phyloP scores from a whole-genome alignment of 108 stramenopile species.

The Cyclotella sp. region DNA sequence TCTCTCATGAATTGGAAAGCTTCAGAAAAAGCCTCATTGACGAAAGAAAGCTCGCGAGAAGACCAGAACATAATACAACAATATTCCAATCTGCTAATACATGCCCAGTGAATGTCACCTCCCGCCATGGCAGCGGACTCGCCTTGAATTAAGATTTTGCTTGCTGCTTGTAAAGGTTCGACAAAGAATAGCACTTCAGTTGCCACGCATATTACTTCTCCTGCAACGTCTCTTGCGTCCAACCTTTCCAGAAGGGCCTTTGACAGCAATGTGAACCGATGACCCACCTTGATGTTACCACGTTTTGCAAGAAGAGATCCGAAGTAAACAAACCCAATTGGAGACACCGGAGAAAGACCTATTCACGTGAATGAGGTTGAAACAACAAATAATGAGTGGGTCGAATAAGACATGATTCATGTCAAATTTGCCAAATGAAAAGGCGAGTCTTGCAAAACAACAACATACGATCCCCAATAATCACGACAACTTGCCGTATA shows the following conservation, averaged over 20 bases:
- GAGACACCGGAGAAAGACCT: constrained; percentile 2
- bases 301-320: constrained; percentile 8
- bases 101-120: constrained; percentile 7
- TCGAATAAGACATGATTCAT: too few species aligned
- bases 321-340: constrained; percentile 21
- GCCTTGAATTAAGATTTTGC: neutral
- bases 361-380: too few species aligned
- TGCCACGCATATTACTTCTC: constrained; percentile 2
- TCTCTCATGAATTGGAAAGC: too few species aligned
- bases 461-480: neutral
- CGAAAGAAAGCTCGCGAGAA: too few species aligned
- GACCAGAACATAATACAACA: too few species aligned
- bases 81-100: neutral
- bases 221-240: neutral
- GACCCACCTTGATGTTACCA: constrained; percentile 2
- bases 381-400: neutral
- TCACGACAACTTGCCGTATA: neutral
- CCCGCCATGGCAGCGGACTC: neutral
- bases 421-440: too few species aligned
- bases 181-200: neutral
- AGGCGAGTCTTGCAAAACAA: neutral
- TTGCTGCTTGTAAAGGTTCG: constrained; percentile 9
- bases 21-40: too few species aligned
- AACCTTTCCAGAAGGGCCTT: constrained; percentile 1
- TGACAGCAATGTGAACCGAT: constrained; percentile 8